Evolutionary conservation across 108 stramenopile species (phyloP).

Genomic region (Nitzschia sp.): DNA sequence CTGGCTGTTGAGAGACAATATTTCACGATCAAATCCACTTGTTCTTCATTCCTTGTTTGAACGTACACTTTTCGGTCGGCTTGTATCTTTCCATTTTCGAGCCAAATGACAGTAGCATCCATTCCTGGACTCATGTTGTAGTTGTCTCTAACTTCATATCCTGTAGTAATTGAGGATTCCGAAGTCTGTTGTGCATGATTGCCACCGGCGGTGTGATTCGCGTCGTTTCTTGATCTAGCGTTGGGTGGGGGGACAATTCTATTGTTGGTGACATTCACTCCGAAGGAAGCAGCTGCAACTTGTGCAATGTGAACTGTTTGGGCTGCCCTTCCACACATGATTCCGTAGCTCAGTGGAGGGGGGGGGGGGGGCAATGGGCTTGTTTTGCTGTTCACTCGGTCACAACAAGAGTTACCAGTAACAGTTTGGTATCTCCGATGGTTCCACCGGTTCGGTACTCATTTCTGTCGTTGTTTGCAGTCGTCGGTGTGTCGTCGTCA

Average conservation of each 20-base stretch:
- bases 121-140: slow-evolving; percentile 60
- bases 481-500: too few relatives aligned
- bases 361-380: too few relatives aligned
- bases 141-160: slow-evolving; percentile 28
- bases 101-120: slow-evolving; percentile 42
- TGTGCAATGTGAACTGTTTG: slow-evolving; percentile 26
- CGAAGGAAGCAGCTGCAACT: slow-evolving; percentile 9
- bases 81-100: slow-evolving; percentile 24
- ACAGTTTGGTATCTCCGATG: too few relatives aligned
- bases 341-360: not conserved
- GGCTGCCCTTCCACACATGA: slow-evolving; percentile 39
- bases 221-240: slow-evolving; percentile 1
- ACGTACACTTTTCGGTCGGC: slow-evolving; percentile 30
- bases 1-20: too few relatives aligned
- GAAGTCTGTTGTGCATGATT: not conserved
- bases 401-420: too few relatives aligned
- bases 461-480: too few relatives aligned
- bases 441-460: too few relatives aligned
- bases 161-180: not conserved
- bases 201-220: not conserved
- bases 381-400: too few relatives aligned
- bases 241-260: not conserved
- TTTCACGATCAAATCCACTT: too few relatives aligned
- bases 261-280: not conserved
- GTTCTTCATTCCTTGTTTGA: not conserved